A percentile compares a stretch with the other conserved stretches of the same genome.
These are phyloP conservation scores for Lachancea nothofagi DNA, from an alignment of 805 yeast species.

Conservation along the genomic window DNA sequence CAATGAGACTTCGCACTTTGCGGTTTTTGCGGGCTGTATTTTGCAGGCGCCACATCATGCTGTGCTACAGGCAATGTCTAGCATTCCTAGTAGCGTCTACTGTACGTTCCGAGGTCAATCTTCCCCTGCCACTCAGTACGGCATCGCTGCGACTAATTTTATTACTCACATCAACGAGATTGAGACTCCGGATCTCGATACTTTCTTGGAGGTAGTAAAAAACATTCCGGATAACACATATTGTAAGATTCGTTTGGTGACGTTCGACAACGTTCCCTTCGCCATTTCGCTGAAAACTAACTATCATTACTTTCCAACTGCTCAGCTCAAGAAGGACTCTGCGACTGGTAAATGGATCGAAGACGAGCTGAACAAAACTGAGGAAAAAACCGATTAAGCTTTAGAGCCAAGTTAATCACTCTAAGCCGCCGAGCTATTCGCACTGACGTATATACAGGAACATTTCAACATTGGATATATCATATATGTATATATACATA, in stretches of 20 bases:
- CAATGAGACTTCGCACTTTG: constrained; percentile 57
- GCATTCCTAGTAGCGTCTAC: constrained; percentile 78
- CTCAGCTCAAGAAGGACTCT: constrained; percentile 47
- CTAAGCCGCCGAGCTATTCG: neutral
- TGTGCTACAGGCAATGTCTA: constrained; percentile 74
- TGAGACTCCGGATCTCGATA: constrained; percentile 63
- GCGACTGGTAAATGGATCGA: constrained; percentile 50
- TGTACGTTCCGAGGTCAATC: constrained; percentile 70
- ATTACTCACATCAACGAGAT: constrained; percentile 83
- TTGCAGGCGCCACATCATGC: constrained; percentile 90
- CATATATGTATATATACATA: neutral
- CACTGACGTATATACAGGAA: constrained; percentile 4
- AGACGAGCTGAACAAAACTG: constrained; percentile 40
- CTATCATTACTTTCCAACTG: constrained; percentile 81
- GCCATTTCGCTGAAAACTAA: constrained; percentile 83
- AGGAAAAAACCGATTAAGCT: constrained; percentile 19
- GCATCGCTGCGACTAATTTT: constrained; percentile 72
- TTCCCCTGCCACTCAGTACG: constrained; percentile 82
- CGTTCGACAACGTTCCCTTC: constrained; percentile 81
- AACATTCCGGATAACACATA: constrained; percentile 73
- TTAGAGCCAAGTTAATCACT: neutral
- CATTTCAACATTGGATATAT: constrained; percentile 2
- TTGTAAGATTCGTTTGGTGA: constrained; percentile 71
- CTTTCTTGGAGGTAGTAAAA: constrained; percentile 62
- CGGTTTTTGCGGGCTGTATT: constrained; percentile 78